Base-by-base conservation (phyloP, 108 stramenopile species). In the Nitzschia sp. region DNA sequence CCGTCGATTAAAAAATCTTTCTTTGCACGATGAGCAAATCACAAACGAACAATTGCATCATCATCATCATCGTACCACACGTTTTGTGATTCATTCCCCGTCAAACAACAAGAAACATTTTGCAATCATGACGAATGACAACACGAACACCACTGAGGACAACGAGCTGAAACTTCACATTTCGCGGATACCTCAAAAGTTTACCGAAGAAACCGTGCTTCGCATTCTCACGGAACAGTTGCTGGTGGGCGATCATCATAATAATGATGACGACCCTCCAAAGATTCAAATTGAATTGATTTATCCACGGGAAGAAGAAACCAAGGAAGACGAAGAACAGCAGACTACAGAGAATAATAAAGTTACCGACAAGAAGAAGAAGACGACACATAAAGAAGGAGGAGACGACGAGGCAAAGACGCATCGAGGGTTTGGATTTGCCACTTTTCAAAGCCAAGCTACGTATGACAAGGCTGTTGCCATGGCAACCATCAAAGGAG, bases 361-460 rank as follows among this genome's bases (percentile, higher is more conserved):
- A 0, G 59, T 56, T 1, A 49, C 55, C 0, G 21, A 31, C 8
- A n/a, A 42, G 31, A 60, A 70, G 38, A 11, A 45, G 45, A 64
- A 17, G 66, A 77, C 38, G 13, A n/a, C 34, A 71, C 46, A 47
- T 6, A 8, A 62, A 35, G 56, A 42, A 59, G 18, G 31, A 0
- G 36, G 45, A 35, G 66, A 38, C 0, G 35, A 51, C 1, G 64
- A 61, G 46, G 53, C 60, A 28, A 56, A 67, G 57, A 25, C 31
- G 2, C 89, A 91, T 74, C 74, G 89, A 21, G 89, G 89, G 25
- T 91, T 88, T 78, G 86, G 80, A n/a, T 91, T 91, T 69, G 85
- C 86, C 18, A 86, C 83, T 9, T 80, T 91, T 45, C 23, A 59
- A 2, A 53, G 78, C 6, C 11, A 47, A 11, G 48, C 64, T 34